Evolutionary conservation across 495 filamentous ascomycete genomes (phyloP), one percentile per base, ranked within the genome.

Genomic region (Hypoxylon lienhwacheense): DNA sequence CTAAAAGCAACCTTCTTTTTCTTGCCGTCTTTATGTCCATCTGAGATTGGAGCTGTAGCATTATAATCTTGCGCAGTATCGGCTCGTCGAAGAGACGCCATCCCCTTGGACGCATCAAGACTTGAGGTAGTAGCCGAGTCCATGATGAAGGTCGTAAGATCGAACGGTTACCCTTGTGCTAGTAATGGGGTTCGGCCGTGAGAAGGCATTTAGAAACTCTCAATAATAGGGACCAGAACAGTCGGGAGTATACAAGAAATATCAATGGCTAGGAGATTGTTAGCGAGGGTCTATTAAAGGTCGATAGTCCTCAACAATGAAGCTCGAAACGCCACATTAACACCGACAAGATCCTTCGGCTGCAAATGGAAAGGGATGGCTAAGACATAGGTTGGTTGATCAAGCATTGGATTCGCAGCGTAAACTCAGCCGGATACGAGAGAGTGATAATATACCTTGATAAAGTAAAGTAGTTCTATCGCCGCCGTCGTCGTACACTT

Each of bases 111-210:
- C 2, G 50, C 19, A 26, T 64, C 64, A 7, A 67, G 41, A 55
- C 64, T 59, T 7, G 64, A 64, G 19, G 54, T 59, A 34, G 57
- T 62, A 22, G 61, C 50, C 54, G 57, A 65, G 16, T 66, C 64
- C 64, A 66, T 66, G 17, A 28, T 43, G 32, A 22, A 34, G 25
- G 22, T 40, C 24, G 21, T 44, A 39, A 34, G 19, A 17, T 26
- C 37, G 37, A 25, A 32, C 11, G 36, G 17, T 44, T 34, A 44
- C 28, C 10, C 53, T 32, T 33, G 32, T 21, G 1, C 19, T 34
- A 17, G 12, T 19, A 42, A 51, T 28, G 20, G 8, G 14, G 7
- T 39, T 19, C 12, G 25, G 25, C 17, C n/a, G 39, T 14, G 2
- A 29, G 16, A 5, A 29, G 14, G 12, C 36, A 52, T 44, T 25